These are phyloP conservation scores for Thelephora ganbajun DNA, from an alignment of 768 basidiomycete species.

Conservation along the genomic window DNA sequence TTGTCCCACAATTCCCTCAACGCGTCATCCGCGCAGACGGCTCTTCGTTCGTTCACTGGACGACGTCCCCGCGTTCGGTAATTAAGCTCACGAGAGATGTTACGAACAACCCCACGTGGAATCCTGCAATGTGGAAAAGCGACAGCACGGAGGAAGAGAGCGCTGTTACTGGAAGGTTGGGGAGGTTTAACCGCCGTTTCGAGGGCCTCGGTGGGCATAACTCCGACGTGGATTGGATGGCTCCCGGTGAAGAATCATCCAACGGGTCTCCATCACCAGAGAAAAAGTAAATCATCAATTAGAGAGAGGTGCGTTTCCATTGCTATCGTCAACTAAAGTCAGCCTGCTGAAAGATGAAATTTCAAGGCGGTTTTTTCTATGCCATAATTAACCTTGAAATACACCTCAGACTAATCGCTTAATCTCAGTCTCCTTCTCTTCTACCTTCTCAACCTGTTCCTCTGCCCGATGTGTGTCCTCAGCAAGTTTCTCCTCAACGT, in stretches of 20 bases:
- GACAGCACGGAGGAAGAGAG: slow-evolving; percentile 47
- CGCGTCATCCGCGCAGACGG: slow-evolving; percentile 80
- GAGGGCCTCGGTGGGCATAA: slow-evolving; percentile 20
- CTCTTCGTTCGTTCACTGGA: slow-evolving; percentile 77
- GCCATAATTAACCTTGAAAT: too few relatives aligned
- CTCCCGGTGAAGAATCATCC: neutral
- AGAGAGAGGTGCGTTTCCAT: too few relatives aligned
- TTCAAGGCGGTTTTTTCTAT: too few relatives aligned
- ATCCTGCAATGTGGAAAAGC: slow-evolving; percentile 30
- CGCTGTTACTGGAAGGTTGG: slow-evolving; percentile 62
- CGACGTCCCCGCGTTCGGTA: slow-evolving; percentile 70
- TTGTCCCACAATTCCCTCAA: slow-evolving; percentile 80
- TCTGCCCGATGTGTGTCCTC: slow-evolving; percentile 9
- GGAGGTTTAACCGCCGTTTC: slow-evolving; percentile 68
- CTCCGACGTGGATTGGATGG: neutral
- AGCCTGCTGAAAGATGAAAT: too few relatives aligned
- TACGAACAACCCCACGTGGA: slow-evolving; percentile 83
- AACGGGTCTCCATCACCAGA: neutral
- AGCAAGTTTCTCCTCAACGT: neutral
- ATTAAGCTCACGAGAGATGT: slow-evolving; percentile 76
- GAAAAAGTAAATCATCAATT: neutral
- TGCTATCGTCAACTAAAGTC: too few relatives aligned
- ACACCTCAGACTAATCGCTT: neutral
- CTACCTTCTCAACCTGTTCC: slow-evolving; percentile 5
- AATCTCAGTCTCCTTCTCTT: slow-evolving; percentile 3